phyloP scores from a whole-genome alignment of 495 filamentous ascomycete species.

The Xylaria acuta region DNA sequence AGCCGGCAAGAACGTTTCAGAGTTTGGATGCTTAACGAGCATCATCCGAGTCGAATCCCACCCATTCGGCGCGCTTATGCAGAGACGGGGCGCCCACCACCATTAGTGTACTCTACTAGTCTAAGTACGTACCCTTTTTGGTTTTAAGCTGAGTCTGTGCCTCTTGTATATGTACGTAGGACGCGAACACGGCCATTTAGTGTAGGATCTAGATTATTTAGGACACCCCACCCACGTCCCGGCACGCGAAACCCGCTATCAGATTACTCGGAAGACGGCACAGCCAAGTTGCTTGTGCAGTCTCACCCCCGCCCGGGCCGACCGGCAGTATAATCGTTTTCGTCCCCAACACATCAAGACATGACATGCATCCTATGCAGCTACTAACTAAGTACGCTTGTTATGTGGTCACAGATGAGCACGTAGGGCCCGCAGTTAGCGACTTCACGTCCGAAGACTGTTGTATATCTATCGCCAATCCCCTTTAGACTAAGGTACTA shows the following conservation, averaged over 20 bases:
- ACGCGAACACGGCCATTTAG: constrained; percentile 4
- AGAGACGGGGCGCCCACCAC: neutral
- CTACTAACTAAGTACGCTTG: neutral
- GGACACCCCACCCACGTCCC: constrained; percentile 5
- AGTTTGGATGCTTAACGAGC: neutral
- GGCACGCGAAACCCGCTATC: constrained; percentile 5
- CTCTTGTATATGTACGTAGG: no score
- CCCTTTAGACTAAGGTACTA: neutral
- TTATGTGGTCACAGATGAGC: neutral
- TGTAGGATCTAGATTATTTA: neutral
- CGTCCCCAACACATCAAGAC: neutral
- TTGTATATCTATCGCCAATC: neutral
- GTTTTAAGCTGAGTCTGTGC: no score
- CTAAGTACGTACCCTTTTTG: no score
- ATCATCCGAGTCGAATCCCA: neutral
- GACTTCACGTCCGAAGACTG: neutral
- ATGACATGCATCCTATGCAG: neutral
- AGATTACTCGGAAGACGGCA: constrained; percentile 19
- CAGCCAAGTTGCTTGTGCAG: neutral
- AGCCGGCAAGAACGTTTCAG: neutral
- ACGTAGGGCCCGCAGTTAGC: neutral
- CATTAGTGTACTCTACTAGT: no score
- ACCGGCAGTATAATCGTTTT: constrained; percentile 8
- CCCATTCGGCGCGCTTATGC: constrained; percentile 2
- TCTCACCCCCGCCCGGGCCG: constrained; percentile 11